Conservation (phyloP, 768 basidiomycete species). For the Daedaleopsis sinensis region DNA sequence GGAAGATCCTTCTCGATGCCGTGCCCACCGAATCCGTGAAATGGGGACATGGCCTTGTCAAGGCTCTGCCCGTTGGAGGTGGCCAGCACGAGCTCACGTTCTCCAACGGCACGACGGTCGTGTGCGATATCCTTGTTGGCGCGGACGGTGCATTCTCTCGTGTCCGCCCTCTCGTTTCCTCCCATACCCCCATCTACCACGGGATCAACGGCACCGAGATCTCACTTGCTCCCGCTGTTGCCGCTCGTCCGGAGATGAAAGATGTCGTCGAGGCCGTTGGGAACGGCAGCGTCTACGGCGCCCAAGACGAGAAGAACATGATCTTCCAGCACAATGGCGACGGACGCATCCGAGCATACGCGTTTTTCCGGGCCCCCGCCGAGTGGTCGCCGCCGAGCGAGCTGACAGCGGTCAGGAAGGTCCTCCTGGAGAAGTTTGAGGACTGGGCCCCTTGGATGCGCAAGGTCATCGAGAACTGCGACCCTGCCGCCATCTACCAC, state of each 20-base stretch:
- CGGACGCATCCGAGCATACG: constrained; percentile 20
- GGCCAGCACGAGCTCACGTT: background rate
- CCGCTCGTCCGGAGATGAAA: background rate
- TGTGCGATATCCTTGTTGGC: constrained; percentile 34
- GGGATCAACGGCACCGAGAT: constrained; percentile 29
- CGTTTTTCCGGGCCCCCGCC: constrained; percentile 14
- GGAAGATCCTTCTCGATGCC: background rate
- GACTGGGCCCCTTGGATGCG: constrained; percentile 18
- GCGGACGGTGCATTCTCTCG: constrained; percentile 47
- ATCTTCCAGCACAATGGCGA: constrained; percentile 38
- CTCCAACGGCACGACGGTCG: background rate
- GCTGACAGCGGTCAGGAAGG: constrained; percentile 11
- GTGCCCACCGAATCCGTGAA: background rate
- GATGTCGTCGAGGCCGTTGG: constrained; percentile 26
- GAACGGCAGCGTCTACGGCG: constrained; percentile 31
- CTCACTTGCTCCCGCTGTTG: constrained; percentile 26
- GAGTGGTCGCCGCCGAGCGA: constrained; percentile 12
- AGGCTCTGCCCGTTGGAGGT: background rate
- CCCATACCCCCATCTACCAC: constrained; percentile 36
- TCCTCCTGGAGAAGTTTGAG: constrained; percentile 1
- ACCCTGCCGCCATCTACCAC: constrained; percentile 8
- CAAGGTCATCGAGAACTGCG: constrained; percentile 11
- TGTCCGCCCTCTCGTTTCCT: constrained; percentile 37
- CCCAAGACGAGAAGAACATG: constrained; percentile 31
- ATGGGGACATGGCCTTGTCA: background rate